Conservation (phyloP, 768 basidiomycete genomes). For the Boletus reticulatus region DNA sequence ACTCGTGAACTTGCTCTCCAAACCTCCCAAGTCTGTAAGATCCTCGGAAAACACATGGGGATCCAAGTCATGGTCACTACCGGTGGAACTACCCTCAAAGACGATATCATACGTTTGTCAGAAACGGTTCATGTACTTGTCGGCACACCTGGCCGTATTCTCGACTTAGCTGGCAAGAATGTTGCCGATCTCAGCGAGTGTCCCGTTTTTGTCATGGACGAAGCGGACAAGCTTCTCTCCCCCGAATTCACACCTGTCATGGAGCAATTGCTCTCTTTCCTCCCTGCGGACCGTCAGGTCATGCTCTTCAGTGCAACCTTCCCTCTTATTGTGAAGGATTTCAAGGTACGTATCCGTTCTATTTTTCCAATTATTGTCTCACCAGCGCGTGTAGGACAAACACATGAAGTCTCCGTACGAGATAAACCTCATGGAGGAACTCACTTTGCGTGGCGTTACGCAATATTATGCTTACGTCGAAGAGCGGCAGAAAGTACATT, state of each 20-base stretch:
- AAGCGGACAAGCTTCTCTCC: constrained; percentile 96
- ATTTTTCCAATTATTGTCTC: neutral
- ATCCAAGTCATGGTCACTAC: constrained; percentile 99
- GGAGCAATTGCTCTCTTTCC: constrained; percentile 88
- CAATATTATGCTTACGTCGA: constrained; percentile 99
- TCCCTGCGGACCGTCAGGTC: constrained; percentile 86
- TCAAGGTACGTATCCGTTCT: constrained; percentile 61
- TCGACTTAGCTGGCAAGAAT: constrained; percentile 90
- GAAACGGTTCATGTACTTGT: constrained; percentile 95
- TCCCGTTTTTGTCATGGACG: constrained; percentile 98
- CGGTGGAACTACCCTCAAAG: constrained; percentile 95
- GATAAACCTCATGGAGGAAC: constrained; percentile 99
- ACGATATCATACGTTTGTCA: constrained; percentile 91
- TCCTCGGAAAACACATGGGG: constrained; percentile 92
- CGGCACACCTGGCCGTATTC: constrained; percentile 93
- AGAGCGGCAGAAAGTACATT: constrained; percentile 99
- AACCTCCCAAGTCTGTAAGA: constrained; percentile 99
- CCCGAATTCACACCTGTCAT: constrained; percentile 99
- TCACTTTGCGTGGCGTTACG: constrained; percentile 96
- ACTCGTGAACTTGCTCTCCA: constrained; percentile 98
- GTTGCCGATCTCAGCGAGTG: constrained; percentile 95
- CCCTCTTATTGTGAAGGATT: constrained; percentile 98
- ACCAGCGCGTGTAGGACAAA: constrained; percentile 62
- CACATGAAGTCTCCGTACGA: constrained; percentile 96
- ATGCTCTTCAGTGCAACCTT: constrained; percentile 99